Evolutionary conservation across 352 stramenopile genomes (phyloP), one percentile per base, ranked within the genome.

Genomic region (Phytopythium mirpurense): DNA sequence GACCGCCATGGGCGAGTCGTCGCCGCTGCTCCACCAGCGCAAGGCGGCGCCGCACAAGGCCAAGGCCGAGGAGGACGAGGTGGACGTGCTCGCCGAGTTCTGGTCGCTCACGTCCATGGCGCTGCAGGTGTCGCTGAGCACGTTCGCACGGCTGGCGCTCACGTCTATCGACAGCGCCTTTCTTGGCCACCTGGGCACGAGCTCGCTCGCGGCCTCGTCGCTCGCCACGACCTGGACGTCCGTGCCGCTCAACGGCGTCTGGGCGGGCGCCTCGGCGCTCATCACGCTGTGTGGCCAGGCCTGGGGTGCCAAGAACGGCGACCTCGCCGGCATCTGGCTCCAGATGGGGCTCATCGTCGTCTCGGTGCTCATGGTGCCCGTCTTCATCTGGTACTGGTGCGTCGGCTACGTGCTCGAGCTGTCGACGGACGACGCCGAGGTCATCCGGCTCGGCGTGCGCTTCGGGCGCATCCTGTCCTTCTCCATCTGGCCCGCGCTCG

Each of bases 91-190:
- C 18, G 47, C 16, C 11, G 48, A 88, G 60, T 74, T 90, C 34
- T 43, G 64, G 42, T 62, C 67, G 26, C 63, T 90, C 18, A 65
- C 71, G 44, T 83, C 71, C 56, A 88, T 88, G 65, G 78, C 78
- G 37, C 57, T 88, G 53, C 78, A 88, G 53, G 78, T 90, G 26
- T 86, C 73, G 45, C 63, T 90, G 45, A 74, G 76, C 19, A 90
- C 77, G 5, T 84, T 87, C 42, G 79, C 75, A 6, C 72, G 79
- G 1, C 82, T 90, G 43, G 77, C 77, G 10, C 65, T 90, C 48
- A 84, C 71, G 38, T 86, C 80, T 2, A 88, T 90, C 60, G 80
- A 88, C 67, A 81, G 74, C 51, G 78, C 74, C 31, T 91, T 88
- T 56, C 59, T 89, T 29, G 81, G 81, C 5, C 81, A 91, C 43